Base-by-base conservation (phyloP, 805 yeast genomes). In the Kodamaea neixiangensis region DNA sequence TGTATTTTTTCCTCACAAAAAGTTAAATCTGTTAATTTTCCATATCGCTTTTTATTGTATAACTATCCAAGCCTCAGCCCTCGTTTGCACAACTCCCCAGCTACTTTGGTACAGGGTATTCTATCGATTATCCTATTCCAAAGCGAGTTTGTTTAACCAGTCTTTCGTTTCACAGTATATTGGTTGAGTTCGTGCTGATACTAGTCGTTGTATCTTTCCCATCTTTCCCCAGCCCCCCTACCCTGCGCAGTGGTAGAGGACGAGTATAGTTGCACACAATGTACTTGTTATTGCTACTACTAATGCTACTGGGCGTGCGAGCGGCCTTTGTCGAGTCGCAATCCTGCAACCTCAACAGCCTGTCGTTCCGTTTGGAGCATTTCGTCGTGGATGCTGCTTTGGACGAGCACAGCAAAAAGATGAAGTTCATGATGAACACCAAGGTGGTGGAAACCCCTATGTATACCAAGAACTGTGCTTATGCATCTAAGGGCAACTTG, bases 391-490 rank as follows among this genome's bases (percentile, higher is more conserved):
- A 71, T 52, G 76, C 62, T 15, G 71, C 68, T 4, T 51, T 72
- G n/a, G 74, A 72, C 50, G 63, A 61, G 45, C 60, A 64, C 11
- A 55, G 57, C 21, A 46, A 64, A 48, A 54, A 59, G 34, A 52
- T 73, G 47, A 67, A 67, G 56, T 72, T 73, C 52, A 65, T 68
- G 54, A 59, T 72, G 45, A 72, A 71, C 56, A 52, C 75, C 31
- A 57, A 64, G 56, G 71, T 71, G 11, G 18, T 45, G 4, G 47
- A 37, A 54, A 29, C 39, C 10, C 39, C 33, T 2, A 19, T 46
- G 55, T 44, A 15, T 21, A 7, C 31, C 54, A 6, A 6, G 13
- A 43, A 38, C 2, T 3, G 14, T n/a, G 39, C 37, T 3, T 15
- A 19, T 13, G 5, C 20, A 2, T 25, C 31, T 10, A 25, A 25